Evolutionary conservation across 345 rosid genomes (phyloP).

Genomic region (Populus deltoides): DNA sequence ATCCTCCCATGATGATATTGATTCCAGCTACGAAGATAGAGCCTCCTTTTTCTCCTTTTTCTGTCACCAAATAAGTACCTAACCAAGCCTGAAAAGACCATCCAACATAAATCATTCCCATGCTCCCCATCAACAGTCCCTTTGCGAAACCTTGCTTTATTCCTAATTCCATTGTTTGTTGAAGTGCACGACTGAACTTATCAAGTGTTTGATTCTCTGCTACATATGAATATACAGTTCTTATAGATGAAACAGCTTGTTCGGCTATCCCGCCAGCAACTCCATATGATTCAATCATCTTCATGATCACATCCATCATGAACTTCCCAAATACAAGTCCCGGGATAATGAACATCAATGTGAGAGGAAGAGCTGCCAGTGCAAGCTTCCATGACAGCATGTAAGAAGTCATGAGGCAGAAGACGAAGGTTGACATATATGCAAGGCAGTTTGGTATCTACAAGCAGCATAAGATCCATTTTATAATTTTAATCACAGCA

Average conservation of each 20-base stretch:
- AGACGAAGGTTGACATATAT: constrained; percentile 46
- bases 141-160: constrained; percentile 57
- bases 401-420: constrained; percentile 49
- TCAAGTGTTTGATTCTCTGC: constrained; percentile 49
- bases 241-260: constrained; percentile 63
- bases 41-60: constrained; percentile 58
- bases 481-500: background rate
- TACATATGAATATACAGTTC: constrained; percentile 57
- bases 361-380: constrained; percentile 53
- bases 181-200: constrained; percentile 47
- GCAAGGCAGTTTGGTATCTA: constrained; percentile 60
- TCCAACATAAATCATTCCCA: constrained; percentile 60
- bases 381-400: constrained; percentile 59
- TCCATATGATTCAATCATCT: constrained; percentile 57
- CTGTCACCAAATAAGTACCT: constrained; percentile 55
- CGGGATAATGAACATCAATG: constrained; percentile 53
- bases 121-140: constrained; percentile 68
- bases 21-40: constrained; percentile 54
- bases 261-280: constrained; percentile 68
- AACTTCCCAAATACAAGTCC: constrained; percentile 59
- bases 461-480: constrained; percentile 8
- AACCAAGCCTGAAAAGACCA: constrained; percentile 72
- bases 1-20: constrained; percentile 63
- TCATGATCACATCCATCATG: constrained; percentile 57
- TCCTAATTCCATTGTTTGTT: constrained; percentile 50